Conservation (phyloP, 2,329 filamentous ascomycete species). For the Shiraia bambusicola region DNA sequence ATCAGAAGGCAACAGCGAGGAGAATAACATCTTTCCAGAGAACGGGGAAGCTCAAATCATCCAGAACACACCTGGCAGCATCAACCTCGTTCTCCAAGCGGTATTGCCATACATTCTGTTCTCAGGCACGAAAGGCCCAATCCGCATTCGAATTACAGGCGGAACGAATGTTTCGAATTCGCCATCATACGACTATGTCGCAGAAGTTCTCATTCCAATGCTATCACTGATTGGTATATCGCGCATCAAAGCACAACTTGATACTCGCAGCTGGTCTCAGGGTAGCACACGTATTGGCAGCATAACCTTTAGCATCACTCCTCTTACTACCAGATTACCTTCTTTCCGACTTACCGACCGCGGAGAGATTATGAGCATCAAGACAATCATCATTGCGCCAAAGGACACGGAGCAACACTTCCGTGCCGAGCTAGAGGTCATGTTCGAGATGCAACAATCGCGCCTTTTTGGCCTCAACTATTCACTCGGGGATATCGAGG, state of each 20-base stretch:
- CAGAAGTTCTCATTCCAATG: slow-evolving; percentile 58
- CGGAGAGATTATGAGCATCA: slow-evolving; percentile 30
- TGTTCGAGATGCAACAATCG: slow-evolving; percentile 20
- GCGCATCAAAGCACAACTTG: slow-evolving; percentile 45
- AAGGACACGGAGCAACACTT: slow-evolving; percentile 32
- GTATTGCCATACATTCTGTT: slow-evolving; percentile 61
- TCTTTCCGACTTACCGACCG: slow-evolving; percentile 40
- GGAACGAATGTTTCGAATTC: slow-evolving; percentile 60
- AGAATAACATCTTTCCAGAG: not conserved
- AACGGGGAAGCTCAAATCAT: slow-evolving; percentile 38
- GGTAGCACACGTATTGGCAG: slow-evolving; percentile 51
- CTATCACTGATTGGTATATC: slow-evolving; percentile 55
- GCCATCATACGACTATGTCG: slow-evolving; percentile 59
- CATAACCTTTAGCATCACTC: slow-evolving; percentile 53
- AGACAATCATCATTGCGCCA: slow-evolving; percentile 45
- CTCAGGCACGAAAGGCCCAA: slow-evolving; percentile 13
- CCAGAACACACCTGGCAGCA: slow-evolving; percentile 51
- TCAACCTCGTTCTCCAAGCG: slow-evolving; percentile 60
- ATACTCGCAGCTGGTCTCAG: slow-evolving; percentile 57
- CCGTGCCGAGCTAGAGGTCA: slow-evolving; percentile 24
- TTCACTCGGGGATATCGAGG: slow-evolving; percentile 10
- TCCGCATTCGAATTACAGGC: slow-evolving; percentile 53
- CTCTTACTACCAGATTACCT: slow-evolving; percentile 38
- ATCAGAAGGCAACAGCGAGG: not conserved
- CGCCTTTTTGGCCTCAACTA: slow-evolving; percentile 18